Conservation (phyloP, 306 rosid species). For the Lathyrus aphaca region DNA sequence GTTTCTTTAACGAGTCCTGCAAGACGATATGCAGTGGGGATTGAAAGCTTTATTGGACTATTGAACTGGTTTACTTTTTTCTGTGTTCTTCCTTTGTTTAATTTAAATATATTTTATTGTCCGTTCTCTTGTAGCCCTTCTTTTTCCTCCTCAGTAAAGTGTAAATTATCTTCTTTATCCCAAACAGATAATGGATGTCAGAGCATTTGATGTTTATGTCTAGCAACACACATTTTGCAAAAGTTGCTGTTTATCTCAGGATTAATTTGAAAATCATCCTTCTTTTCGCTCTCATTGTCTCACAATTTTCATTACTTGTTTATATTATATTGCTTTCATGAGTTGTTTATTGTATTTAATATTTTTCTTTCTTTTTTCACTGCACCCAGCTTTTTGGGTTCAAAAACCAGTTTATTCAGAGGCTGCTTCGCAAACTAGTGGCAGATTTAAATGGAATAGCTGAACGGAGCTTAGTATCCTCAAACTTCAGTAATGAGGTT, state of each 20-base stretch:
- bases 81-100: slow-evolving; percentile 10
- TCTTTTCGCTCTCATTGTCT: slow-evolving; percentile 4
- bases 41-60: slow-evolving; percentile 21
- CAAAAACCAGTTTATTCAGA: slow-evolving; percentile 70
- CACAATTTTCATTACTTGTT: not conserved
- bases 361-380: slow-evolving; percentile 30
- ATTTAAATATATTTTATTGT: not conserved
- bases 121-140: slow-evolving; percentile 8
- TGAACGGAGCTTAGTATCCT: slow-evolving; percentile 42
- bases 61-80: slow-evolving; percentile 8
- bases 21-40: not conserved
- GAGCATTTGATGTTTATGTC: slow-evolving; percentile 5
- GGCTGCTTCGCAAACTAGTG: slow-evolving; percentile 74
- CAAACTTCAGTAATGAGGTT: slow-evolving; percentile 43
- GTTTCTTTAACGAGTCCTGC: slow-evolving; percentile 16
- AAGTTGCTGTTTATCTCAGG: slow-evolving; percentile 11
- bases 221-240: slow-evolving; percentile 25
- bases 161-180: slow-evolving; percentile 23
- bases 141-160: slow-evolving; percentile 19
- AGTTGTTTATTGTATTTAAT: slow-evolving; percentile 32
- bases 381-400: slow-evolving; percentile 85
- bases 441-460: slow-evolving; percentile 61
- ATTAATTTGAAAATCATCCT: slow-evolving; percentile 27
- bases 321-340: slow-evolving; percentile 11
- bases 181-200: slow-evolving; percentile 11